These are phyloP conservation scores for Zanthoxylum bungeanum DNA, from an alignment of 345 rosid species.

Conservation along the genomic window DNA sequence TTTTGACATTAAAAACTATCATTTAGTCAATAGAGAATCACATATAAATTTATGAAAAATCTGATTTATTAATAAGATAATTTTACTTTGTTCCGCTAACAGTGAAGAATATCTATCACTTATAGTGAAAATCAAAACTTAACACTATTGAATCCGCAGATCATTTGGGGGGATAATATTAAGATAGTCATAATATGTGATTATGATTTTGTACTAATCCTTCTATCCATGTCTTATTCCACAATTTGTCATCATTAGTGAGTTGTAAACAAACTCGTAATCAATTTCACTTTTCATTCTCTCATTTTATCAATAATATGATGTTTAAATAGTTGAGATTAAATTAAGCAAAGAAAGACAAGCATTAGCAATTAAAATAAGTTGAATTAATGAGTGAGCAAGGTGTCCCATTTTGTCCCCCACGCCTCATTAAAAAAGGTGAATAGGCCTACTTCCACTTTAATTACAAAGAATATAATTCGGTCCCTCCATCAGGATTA, in stretches of 20 bases:
- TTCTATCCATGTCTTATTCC: background rate
- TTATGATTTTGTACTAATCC: background rate
- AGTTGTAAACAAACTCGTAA: background rate
- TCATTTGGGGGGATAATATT: too few species aligned
- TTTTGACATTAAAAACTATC: too few species aligned
- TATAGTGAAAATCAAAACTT: too few species aligned
- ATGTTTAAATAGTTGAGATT: background rate
- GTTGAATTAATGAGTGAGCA: slow-evolving; percentile 12
- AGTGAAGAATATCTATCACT: too few species aligned
- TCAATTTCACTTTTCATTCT: background rate
- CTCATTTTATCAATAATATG: background rate
- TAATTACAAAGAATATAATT: background rate
- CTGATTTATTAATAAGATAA: too few species aligned
- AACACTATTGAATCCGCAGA: too few species aligned
- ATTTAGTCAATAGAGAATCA: too few species aligned
- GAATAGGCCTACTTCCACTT: slow-evolving; percentile 5
- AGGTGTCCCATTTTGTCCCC: slow-evolving; percentile 22
- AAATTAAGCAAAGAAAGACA: slow-evolving; percentile 9
- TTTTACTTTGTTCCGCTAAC: too few species aligned
- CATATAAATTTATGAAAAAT: too few species aligned
- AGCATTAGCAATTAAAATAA: background rate
- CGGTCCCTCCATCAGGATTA: slow-evolving; percentile 16
- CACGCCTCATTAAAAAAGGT: slow-evolving; percentile 18
- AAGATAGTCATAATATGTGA: background rate
- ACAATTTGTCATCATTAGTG: background rate